These are phyloP conservation scores for Lactarius tabidus DNA, from an alignment of 768 basidiomycete genomes.

Conservation along the genomic window DNA sequence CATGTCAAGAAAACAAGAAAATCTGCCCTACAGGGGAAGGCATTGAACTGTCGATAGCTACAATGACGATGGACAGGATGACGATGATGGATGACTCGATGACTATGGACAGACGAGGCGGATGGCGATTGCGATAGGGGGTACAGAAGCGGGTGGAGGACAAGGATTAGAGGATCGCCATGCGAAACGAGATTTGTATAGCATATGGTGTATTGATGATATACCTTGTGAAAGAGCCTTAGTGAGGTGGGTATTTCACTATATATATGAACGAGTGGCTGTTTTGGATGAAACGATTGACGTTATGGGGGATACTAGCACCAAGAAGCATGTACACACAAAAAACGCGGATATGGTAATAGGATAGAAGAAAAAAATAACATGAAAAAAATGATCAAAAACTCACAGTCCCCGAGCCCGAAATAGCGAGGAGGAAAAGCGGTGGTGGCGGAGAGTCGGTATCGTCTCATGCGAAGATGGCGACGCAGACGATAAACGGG, in stretches of 20 bases:
- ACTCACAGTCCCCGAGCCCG: too few species aligned
- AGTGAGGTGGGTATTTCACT: neutral
- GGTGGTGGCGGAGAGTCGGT: neutral
- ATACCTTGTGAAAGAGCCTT: neutral
- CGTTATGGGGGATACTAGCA: neutral
- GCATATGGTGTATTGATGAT: neutral
- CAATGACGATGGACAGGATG: neutral
- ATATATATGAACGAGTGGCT: conserved; percentile 7
- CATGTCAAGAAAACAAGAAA: conserved; percentile 6
- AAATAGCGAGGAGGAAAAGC: neutral
- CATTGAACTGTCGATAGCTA: neutral
- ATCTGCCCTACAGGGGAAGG: conserved; percentile 11
- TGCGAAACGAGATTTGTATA: neutral
- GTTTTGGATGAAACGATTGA: conserved; percentile 2
- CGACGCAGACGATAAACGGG: too few species aligned
- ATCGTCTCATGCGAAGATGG: conserved; percentile 46
- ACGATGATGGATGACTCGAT: neutral
- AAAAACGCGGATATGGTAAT: conserved; percentile 3
- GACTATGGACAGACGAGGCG: neutral
- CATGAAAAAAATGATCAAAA: neutral
- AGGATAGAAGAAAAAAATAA: neutral
- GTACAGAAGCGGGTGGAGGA: neutral
- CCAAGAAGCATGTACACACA: conserved; percentile 3
- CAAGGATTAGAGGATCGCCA: neutral
- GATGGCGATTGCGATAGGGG: conserved; percentile 1